These are phyloP conservation scores for Lolium perenne DNA, from an alignment of 176 grass and related monocot genomes.

Conservation along the genomic window DNA sequence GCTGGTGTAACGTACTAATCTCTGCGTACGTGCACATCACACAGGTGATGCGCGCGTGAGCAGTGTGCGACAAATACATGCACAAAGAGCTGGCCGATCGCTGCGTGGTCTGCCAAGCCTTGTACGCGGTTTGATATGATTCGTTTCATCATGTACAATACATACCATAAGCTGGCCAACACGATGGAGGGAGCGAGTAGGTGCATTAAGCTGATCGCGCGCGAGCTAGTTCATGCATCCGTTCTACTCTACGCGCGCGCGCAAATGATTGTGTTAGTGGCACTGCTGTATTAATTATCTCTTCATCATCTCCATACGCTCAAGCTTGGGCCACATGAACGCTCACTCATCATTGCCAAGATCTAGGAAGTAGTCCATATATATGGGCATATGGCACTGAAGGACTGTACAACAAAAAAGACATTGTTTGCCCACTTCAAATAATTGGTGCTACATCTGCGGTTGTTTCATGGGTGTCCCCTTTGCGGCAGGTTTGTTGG, in stretches of 20 bases:
- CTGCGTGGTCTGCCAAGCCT: too few species aligned
- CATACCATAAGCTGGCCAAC: neutral
- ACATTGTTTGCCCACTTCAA: too few species aligned
- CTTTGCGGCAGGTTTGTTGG: too few species aligned
- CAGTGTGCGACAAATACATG: neutral
- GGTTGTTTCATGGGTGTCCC: too few species aligned
- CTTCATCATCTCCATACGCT: too few species aligned
- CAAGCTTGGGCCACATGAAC: constrained; percentile 1
- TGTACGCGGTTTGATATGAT: neutral
- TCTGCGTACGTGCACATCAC: neutral
- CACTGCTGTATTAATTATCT: neutral
- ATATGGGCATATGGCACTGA: neutral
- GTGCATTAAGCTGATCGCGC: neutral
- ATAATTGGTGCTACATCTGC: too few species aligned
- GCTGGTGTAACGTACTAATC: too few species aligned
- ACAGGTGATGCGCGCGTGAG: neutral
- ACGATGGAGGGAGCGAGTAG: too few species aligned
- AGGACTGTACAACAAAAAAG: too few species aligned
- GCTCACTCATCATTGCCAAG: neutral
- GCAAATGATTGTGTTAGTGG: neutral
- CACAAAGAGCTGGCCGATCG: neutral
- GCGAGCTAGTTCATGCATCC: neutral
- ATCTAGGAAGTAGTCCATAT: too few species aligned
- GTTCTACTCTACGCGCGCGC: neutral
- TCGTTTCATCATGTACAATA: neutral